phyloP scores from a whole-genome alignment of 2,329 filamentous ascomycete species.

The Fusarium anthophilum region DNA sequence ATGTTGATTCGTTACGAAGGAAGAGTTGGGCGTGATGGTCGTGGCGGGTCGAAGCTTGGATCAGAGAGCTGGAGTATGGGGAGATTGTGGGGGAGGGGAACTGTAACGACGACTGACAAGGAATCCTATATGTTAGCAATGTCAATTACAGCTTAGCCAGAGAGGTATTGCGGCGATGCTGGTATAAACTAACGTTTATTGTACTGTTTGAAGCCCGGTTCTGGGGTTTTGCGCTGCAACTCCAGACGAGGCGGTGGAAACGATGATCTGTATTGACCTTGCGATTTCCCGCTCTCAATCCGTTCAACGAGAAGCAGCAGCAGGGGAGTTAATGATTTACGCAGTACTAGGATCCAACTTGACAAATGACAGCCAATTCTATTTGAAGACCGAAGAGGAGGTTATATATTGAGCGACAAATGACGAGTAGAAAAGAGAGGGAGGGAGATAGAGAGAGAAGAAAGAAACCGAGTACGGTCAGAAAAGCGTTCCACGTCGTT shows the following conservation, averaged over 20 bases:
- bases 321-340: slow-evolving; percentile 18
- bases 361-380: neutral
- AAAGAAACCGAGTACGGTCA: slow-evolving; percentile 10
- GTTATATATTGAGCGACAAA: slow-evolving; percentile 22
- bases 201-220: slow-evolving; percentile 1
- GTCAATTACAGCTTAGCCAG: neutral
- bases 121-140: slow-evolving; percentile 17
- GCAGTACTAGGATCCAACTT: slow-evolving; percentile 8
- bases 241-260: slow-evolving; percentile 38
- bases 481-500: slow-evolving; percentile 23
- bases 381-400: neutral
- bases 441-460: slow-evolving; percentile 1
- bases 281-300: slow-evolving; percentile 34
- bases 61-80: slow-evolving; percentile 16
- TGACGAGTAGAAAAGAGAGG: slow-evolving; percentile 11
- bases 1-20: neutral
- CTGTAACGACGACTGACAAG: slow-evolving; percentile 14
- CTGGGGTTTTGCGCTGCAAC: slow-evolving; percentile 37
- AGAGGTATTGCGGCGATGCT: neutral
- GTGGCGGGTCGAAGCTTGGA: slow-evolving; percentile 27
- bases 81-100: slow-evolving; percentile 27
- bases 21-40: neutral
- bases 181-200: slow-evolving; percentile 14
- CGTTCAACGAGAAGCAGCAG: slow-evolving; percentile 42
- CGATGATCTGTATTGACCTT: slow-evolving; percentile 32